Base-by-base conservation (phyloP, 176 grass and related monocot species). In the Stipa capillata region DNA sequence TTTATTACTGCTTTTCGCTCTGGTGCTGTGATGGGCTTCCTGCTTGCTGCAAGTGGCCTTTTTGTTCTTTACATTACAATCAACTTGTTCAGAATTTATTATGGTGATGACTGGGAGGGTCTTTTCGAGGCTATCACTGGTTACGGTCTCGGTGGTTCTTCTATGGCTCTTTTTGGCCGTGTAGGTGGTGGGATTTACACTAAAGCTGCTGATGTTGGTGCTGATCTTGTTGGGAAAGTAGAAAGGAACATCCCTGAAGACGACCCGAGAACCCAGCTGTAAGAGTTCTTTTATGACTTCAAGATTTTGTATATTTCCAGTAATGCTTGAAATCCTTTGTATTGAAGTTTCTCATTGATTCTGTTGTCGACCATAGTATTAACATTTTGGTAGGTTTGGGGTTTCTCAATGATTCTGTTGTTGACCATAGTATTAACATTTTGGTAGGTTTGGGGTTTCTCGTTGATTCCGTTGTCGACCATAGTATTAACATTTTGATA, bases 1-100 rank as follows among this genome's bases (percentile, higher is more conserved):
- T 97, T 97, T 53, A 97, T 93, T 21, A 77, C 71, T 54, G 94
- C 94, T 61, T 93, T 97, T 78, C 90, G 94, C 66, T 97, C 94
- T 84, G 94, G 94, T 83, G 94, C 91, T 79, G 94, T 97, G 25
- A 97, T 97, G 94, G 94, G 94, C 68, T 97, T 97, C 80, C 81
- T 97, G 75, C 91, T 97, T 82, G 94, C 94, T 85, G 94, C 94
- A 7, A 97, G 92, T 85, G 94, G 94, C 21, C 94, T 97, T 73
- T 77, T 97, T 73, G 91, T 97, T 71, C 91, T 97, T 70, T 97
- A 89, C 66, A 64, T 97, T 39, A 78, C 89, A 28, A 97, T 97
- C 58, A 97, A 97, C 82, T 23, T 89, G 58, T 97, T 97, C 24
- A 87, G 90, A 76, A 47, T 97, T 64, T 97, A 97, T 73, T 97